phyloP scores from a whole-genome alignment of 177 flowering plant genomes.

The Telopea speciosissima region DNA sequence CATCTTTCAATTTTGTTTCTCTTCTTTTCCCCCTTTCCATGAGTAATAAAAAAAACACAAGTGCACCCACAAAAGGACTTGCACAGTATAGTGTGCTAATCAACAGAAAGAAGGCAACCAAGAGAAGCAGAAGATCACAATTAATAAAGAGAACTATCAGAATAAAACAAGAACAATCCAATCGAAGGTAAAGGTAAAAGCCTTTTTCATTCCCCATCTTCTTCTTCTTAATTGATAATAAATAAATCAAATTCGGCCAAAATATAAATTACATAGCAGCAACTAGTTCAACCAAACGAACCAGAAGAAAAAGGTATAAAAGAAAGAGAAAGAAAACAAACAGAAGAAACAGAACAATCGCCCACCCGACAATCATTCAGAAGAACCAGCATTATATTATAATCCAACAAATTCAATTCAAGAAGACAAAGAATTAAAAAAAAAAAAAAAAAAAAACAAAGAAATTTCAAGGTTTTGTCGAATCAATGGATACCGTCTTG shows the following conservation, averaged over 20 bases:
- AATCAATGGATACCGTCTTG: conserved; percentile 31
- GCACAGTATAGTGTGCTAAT: not conserved
- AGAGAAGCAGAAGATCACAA: not conserved
- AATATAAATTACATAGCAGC: too few relatives aligned
- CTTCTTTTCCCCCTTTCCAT: not conserved
- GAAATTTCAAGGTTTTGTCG: not conserved
- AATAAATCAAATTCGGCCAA: not conserved
- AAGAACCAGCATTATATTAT: not conserved
- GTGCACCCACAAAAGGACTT: too few relatives aligned
- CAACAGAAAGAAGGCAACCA: not conserved
- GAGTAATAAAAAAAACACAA: too few relatives aligned
- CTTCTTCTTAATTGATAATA: too few relatives aligned
- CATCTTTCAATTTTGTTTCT: not conserved
- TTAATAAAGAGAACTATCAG: too few relatives aligned
- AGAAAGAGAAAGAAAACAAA: not conserved
- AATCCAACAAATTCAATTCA: not conserved
- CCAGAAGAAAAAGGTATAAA: not conserved
- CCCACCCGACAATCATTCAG: not conserved
- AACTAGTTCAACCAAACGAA: not conserved
- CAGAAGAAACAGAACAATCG: not conserved
- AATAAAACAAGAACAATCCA: too few relatives aligned
- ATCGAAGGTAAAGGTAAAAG: not conserved
- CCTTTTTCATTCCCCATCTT: not conserved
- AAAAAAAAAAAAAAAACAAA: too few relatives aligned
- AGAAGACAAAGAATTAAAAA: not conserved